Evolutionary conservation across 306 rosid species (phyloP), one percentile per base, ranked within the genome.

Genomic region (Citrullus amarus): DNA sequence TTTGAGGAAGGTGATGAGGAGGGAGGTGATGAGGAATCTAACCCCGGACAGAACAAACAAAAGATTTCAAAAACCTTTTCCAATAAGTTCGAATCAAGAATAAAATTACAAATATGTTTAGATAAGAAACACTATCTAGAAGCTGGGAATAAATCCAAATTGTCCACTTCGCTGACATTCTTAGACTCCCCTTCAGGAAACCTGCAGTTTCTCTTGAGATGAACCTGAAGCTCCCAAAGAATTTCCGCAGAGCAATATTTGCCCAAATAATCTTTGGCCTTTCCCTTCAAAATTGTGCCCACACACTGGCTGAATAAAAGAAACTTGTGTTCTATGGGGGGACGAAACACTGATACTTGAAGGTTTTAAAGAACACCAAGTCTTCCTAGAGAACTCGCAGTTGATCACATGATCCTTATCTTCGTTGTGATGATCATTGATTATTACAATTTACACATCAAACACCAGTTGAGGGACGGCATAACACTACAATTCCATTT

Each of bases 141-240:
- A 69, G 56, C 56, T 69, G 56, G 36, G 56, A 69, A 69, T 56
- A 69, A 69, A n/a, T 20, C 75, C 75, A 43, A 69, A 44, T 69
- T 32, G 36, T 44, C 75, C 56, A 69, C 20, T 20, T 6, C 9
- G 8, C 43, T 25, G 41, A 46, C 59, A 71, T 71, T 71, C 57
- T 71, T 46, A 15, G 39, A 28, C 77, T 71, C 48, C 4, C 58
- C 59, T 48, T 48, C 14, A 13, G 41, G 9, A 25, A 71, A 50
- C 59, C 8, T 48, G 59, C 59, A 20, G 59, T 71, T 71, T 48
- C 59, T 22, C 77, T 48, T 71, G 59, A 71, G 76, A 18, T 68
- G 75, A 43, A 68, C 14, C 74, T 68, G 75, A 68, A 71, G 39
- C 41, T 71, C 22, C 75, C 76, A 25, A 46, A 46, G 13, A 71